A percentile compares a stretch with the other conserved stretches of the same genome.
phyloP scores from a whole-genome alignment of 2,329 filamentous ascomycete genomes.

The Pseudogymnoascus sp. region DNA sequence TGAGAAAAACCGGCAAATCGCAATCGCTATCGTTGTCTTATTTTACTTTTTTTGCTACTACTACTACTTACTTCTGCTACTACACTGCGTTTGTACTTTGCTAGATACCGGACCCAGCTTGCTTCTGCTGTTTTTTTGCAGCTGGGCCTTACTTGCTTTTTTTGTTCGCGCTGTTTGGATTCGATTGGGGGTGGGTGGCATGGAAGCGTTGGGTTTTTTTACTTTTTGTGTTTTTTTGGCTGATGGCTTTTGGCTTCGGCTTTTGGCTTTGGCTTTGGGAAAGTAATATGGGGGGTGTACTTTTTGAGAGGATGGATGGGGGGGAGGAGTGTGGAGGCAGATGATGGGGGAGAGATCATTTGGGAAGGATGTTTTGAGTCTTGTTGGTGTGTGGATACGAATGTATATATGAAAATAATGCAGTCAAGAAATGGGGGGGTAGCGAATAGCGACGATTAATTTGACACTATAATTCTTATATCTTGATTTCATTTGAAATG shows the following conservation, averaged over 20 bases:
- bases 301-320: background rate
- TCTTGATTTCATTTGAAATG: background rate
- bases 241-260: background rate
- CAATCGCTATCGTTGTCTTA: background rate
- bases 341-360: background rate
- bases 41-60: background rate
- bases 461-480: constrained; percentile 1
- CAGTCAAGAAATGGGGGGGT: constrained; percentile 5
- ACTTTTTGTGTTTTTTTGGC: background rate
- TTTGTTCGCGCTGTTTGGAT: background rate
- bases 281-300: background rate
- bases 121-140: background rate
- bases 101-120: constrained; percentile 1
- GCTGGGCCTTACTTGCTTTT: background rate
- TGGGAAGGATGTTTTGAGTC: background rate
- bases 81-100: background rate
- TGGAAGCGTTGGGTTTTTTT: background rate
- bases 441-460: constrained; percentile 6
- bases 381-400: constrained; percentile 5
- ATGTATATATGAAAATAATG: constrained; percentile 5
- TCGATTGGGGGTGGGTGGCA: background rate
- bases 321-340: background rate
- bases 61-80: background rate
- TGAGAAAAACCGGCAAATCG: background rate
- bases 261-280: background rate